Evolutionary conservation across 805 yeast genomes (phyloP), one percentile per base, ranked within the genome.

Genomic region (Saccharomycopsis guyanensis): DNA sequence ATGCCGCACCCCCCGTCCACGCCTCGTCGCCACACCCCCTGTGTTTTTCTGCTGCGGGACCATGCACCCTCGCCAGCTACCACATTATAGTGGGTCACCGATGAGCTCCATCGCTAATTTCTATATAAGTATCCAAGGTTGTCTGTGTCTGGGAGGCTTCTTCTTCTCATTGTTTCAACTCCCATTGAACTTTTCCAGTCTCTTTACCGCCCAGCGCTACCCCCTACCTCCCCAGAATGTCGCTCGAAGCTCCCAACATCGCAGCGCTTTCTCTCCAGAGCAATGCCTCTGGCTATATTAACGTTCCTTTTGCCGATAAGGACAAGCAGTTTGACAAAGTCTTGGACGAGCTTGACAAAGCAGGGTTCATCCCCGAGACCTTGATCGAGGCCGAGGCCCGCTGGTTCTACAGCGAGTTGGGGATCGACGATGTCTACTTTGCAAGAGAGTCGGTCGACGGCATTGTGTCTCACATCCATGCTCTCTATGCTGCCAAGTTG

Each of bases 371-470:
- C 51, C 98, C 97, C 7, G 95, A 85, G 56, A 66, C 76, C 47
- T 71, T 87, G 56, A 85, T 91, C 54, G 96, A 88, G 64, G 70
- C 75, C 46, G 97, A 91, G 66, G 81, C 91, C 5, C 75, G 72
- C 50, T 88, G 96, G 94, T 89, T 91, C 62, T 93, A 93, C 68
- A 78, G 83, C 48, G 66, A 76, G 35, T 72, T 91, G 54, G 96
- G 96, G 23, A 87, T 91, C 50, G 96, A 89, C 60, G 96, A 88
- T 59, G 82, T 86, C 25, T 91, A 85, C 65, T 89, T 91, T 61
- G 93, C 93, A 37, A 78, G 83, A 53, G 96, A 91, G 60, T 69
- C 85, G 3, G 83, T 89, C 12, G 78, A 74, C 44, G 85, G 82
- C 51, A 84, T 91, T 55, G 89, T 86, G 15, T 75, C 82, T 45